A percentile compares a stretch with the other conserved stretches of the same genome.
Conservation (phyloP, 306 rosid species). For the Nissolia schottii region DNA sequence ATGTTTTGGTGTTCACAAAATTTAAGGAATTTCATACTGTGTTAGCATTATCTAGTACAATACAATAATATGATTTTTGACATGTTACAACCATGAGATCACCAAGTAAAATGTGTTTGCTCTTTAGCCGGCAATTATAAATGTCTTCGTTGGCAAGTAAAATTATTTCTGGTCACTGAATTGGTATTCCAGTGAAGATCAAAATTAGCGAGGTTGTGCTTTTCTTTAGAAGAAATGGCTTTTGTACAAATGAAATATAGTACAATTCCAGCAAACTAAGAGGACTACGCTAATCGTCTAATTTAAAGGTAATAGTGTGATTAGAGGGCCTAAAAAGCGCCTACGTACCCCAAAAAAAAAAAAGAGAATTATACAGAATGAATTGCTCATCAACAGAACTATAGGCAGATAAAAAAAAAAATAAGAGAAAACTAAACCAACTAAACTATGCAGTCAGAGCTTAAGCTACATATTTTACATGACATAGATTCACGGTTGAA, state of each 20-base stretch:
- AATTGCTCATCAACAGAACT: constrained; percentile 28
- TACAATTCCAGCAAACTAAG: constrained; percentile 25
- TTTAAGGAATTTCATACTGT: constrained; percentile 21
- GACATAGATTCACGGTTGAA: constrained; percentile 13
- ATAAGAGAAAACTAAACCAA: neutral
- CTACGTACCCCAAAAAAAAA: constrained; percentile 18
- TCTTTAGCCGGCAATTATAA: no score
- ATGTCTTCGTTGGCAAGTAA: neutral
- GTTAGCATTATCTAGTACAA: no score
- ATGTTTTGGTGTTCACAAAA: constrained; percentile 4
- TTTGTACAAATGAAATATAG: constrained; percentile 24
- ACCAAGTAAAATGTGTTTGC: neutral
- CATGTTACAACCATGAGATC: no score
- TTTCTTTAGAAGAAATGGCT: constrained; percentile 15
- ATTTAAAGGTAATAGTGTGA: constrained; percentile 8
- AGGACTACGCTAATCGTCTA: constrained; percentile 16
- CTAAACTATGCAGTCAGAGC: constrained; percentile 23
- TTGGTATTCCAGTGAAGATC: neutral
- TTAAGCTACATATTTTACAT: constrained; percentile 32
- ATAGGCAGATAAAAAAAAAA: neutral
- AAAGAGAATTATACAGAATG: constrained; percentile 37
- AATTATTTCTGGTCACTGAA: neutral
- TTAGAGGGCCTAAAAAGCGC: constrained; percentile 16
- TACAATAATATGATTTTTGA: no score
- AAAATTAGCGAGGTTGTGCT: neutral